Evolutionary conservation across 164 flowering plant genomes (phyloP), one percentile per base, ranked within the genome.

Genomic region (Saururus chinensis): DNA sequence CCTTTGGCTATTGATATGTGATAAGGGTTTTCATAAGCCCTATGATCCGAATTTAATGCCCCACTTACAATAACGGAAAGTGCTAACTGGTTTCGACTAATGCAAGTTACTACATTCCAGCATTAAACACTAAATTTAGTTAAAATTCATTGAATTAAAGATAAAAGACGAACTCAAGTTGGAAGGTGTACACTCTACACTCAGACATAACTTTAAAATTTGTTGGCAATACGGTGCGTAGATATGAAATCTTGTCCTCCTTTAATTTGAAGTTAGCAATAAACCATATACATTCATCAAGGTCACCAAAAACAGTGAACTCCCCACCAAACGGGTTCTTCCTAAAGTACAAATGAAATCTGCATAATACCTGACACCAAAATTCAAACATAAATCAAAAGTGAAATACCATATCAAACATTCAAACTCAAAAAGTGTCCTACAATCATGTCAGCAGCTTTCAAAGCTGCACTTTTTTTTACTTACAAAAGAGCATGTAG

Each of bases 261-360:
- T 81, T 74, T 41, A 95, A 67, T 63, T 72, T 87, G 67, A 87
- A 91, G 71, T 87, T 87, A 62, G 99, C 96, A 77, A 91, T 83
- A 56, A 88, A 76, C 57, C 79, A 80, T 52, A 95, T 87, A 78
- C 97, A 95, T 70, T 95, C 96, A 68, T 89, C 97, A 55, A 91
- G 70, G 60, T 97, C 99, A 70, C 89, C 95, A 82, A 95, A 91
- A 22, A 95, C 63, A 23, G 97, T 95, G 62, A 82, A 95, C 79
- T 95, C 99, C 45, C 99, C 97, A 61, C 96, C 96, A 77, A 95
- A 95, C 1, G 99, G 99, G 63, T 89, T 95, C 83, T 67, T 91
- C 66, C 99, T 87, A 61, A 87, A 91, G 74, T 77, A 95, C 52
- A 95, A 80, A 77, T 95, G 97, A 71, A 91, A 95, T 87, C 99